A percentile compares a stretch with the other conserved stretches of the same genome.
Evolutionary conservation across 2,329 filamentous ascomycete species (phyloP).

Genomic region (Phialophora macrospora): DNA sequence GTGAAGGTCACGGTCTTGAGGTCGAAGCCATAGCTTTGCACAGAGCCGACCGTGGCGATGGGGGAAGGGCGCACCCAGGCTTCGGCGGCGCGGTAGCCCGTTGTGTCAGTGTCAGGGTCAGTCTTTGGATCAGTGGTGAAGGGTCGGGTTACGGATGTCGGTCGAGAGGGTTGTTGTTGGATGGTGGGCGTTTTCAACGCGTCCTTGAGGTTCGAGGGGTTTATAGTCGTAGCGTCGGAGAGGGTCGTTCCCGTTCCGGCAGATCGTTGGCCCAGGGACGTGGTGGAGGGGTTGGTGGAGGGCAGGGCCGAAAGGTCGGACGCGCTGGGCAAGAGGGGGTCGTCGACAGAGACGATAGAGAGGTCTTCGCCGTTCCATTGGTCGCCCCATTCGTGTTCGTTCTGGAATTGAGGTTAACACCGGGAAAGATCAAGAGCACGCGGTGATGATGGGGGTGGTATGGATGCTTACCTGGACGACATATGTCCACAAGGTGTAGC

Average conservation of each 20-base stretch:
- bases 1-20: slow-evolving; percentile 77
- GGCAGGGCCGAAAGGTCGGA: slow-evolving; percentile 40
- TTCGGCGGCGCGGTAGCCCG: slow-evolving; percentile 86
- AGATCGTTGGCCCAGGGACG: slow-evolving; percentile 48
- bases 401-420: slow-evolving; percentile 54
- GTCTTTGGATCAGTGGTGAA: background rate
- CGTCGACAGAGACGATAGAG: slow-evolving; percentile 85
- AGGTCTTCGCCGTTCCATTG: slow-evolving; percentile 98
- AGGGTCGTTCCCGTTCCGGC: slow-evolving; percentile 58
- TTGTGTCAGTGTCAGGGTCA: slow-evolving; percentile 37
- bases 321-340: slow-evolving; percentile 61
- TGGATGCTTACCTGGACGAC: slow-evolving; percentile 63
- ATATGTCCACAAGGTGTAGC: slow-evolving; percentile 90
- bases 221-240: slow-evolving; percentile 60
- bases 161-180: slow-evolving; percentile 55
- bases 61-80: slow-evolving; percentile 89
- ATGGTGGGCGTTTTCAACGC: slow-evolving; percentile 65
- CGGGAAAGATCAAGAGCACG: background rate
- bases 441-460: background rate
- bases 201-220: slow-evolving; percentile 74
- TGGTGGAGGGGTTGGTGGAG: slow-evolving; percentile 46
- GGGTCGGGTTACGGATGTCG: background rate
- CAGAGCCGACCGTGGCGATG: slow-evolving; percentile 71
- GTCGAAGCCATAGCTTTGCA: slow-evolving; percentile 79
- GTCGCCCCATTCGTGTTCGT: slow-evolving; percentile 86